phyloP scores from a whole-genome alignment of 2,329 filamentous ascomycete genomes.

The Lasiodiplodia hormozganensis region DNA sequence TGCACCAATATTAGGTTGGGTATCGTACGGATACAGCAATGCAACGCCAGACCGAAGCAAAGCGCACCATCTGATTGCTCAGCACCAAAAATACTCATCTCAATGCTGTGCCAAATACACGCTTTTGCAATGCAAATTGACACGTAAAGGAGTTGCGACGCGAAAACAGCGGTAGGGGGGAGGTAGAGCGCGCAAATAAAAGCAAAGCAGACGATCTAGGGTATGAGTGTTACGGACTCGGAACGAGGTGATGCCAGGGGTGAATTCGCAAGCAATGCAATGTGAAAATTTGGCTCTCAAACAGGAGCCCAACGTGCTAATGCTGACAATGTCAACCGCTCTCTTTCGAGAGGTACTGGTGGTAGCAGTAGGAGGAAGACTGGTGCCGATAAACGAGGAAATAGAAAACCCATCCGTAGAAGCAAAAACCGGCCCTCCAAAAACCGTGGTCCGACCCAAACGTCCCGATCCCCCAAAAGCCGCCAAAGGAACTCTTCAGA shows the following conservation, averaged over 20 bases:
- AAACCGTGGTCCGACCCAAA: constrained; percentile 14
- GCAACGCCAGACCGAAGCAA: constrained; percentile 1
- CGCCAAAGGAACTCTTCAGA: constrained; percentile 19
- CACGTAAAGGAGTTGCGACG: background rate
- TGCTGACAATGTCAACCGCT: background rate
- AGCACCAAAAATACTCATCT: background rate
- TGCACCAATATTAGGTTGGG: constrained; percentile 14
- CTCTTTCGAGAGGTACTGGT: constrained; percentile 1
- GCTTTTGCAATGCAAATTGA: background rate
- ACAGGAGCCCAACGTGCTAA: background rate
- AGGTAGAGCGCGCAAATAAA: background rate
- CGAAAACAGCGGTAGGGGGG: background rate
- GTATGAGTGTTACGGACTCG: background rate
- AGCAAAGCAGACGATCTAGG: constrained; percentile 6
- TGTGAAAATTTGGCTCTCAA: constrained; percentile 3
- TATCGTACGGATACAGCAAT: constrained; percentile 21
- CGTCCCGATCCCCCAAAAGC: constrained; percentile 18
- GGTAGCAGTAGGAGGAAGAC: constrained; percentile 1
- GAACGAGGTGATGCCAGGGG: background rate
- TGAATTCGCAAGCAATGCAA: constrained; percentile 8
- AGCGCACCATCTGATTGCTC: background rate
- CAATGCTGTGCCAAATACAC: background rate
- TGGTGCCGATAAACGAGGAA: constrained; percentile 6
- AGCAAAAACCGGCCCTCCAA: constrained; percentile 11
- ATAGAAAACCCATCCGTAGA: background rate